Evolutionary conservation across 306 rosid species (phyloP), one percentile per base, ranked within the genome.

Genomic region (Vigna angularis): DNA sequence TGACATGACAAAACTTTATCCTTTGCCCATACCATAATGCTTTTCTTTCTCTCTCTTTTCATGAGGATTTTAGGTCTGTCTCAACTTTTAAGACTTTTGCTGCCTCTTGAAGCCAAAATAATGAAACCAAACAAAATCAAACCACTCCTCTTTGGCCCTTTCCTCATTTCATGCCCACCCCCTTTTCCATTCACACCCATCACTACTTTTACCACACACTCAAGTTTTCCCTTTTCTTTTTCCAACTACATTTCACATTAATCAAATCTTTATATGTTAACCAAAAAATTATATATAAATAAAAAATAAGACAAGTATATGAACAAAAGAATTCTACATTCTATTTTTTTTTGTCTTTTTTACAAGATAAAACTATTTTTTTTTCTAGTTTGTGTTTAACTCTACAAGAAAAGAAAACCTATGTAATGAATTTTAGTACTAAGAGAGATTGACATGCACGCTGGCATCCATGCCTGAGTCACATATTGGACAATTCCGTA

Each of bases 371-470:
- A 1, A 61, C 66, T 38, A 17, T 26, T 47, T 30, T 30, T 44
- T 57, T 53, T 79, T 55, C 34, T 59, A 20, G 0, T 48, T 15
- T 79, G 10, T 72, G 22, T 26, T 30, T 0, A 44, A 69, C 56
- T 78, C 52, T 48, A 78, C 63, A 14, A 20, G 4, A 1, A 36
- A 28, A 22, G 10, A 67, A 22, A 28, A 28, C 20, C 50, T 79
- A 79, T 47, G 17, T 12, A 30, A 17, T 3, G 15, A 32, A 30
- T 12, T 75, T 9, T 59, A 49, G 10, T 59, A 44, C 78, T 83
- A 92, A 45, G 95, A 89, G 67, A 94, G 91, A 91, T 91, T 92
- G 71, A 95, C 98, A 87, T 90, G 97, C 14, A 95, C 93, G 7
- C 89, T 92, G 26, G 92, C 90, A 79, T 84, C 90, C 76, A 89